These are phyloP conservation scores for Tulasnella sp. DNA, from an alignment of 768 basidiomycete species.

Conservation along the genomic window DNA sequence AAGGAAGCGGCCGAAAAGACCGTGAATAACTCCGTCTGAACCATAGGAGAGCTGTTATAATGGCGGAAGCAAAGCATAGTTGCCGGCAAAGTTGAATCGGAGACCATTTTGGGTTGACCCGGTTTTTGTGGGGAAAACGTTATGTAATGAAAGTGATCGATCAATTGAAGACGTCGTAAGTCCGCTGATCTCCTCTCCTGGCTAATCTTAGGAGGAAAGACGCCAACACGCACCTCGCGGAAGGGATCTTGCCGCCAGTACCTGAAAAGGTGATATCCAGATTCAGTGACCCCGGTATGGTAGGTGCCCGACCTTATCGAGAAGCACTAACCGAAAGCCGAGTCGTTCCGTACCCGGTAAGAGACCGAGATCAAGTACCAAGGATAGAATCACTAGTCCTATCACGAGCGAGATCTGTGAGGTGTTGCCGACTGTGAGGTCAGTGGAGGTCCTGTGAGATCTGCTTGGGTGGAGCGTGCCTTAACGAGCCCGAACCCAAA, in stretches of 20 bases:
- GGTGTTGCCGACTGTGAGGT: background rate
- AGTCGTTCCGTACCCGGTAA: constrained; percentile 7
- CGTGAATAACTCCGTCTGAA: constrained; percentile 15
- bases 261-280: background rate
- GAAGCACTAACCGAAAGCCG: constrained; percentile 5
- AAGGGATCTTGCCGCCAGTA: constrained; percentile 24
- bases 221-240: constrained; percentile 5
- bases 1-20: constrained; percentile 19
- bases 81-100: constrained; percentile 8
- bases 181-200: background rate
- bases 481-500: constrained; percentile 24
- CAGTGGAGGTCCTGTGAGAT: background rate
- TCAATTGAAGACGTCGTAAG: background rate
- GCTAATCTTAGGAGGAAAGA: constrained; percentile 12
- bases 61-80: constrained; percentile 6
- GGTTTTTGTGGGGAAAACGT: background rate
- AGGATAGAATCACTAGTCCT: constrained; percentile 20
- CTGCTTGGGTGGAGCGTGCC: background rate
- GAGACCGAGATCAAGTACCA: constrained; percentile 24
- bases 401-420: constrained; percentile 17
- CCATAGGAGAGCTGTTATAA: constrained; percentile 1
- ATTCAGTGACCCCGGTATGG: background rate
- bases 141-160: constrained; percentile 6
- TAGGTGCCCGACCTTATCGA: constrained; percentile 8
- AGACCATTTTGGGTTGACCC: background rate